These are phyloP conservation scores for Coemansia sp. DNA, from an alignment of 192 early-diverging fungal genomes.

Conservation along the genomic window DNA sequence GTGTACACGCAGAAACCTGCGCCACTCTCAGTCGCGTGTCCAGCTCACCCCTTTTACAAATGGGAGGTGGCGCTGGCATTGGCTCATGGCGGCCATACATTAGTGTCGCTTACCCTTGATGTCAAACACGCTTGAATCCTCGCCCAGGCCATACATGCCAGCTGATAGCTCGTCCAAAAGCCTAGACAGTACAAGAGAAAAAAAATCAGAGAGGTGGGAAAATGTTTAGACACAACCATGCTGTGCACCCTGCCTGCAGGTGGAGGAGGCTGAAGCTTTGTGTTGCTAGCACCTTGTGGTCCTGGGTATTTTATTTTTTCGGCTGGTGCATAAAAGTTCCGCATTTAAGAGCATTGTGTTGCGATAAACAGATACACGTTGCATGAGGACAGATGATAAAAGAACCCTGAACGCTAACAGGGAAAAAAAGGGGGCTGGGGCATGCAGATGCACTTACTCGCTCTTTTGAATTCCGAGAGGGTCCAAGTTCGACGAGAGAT, in stretches of 20 bases:
- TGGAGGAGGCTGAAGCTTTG: neutral
- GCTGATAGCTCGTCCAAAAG: constrained; percentile 58
- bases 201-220: neutral
- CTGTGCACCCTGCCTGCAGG: neutral
- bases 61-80: neutral
- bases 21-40: neutral
- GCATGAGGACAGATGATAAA: neutral
- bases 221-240: neutral
- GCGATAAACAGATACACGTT: constrained; percentile 31
- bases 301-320: neutral
- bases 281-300: neutral
- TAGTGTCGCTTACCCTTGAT: constrained; percentile 29
- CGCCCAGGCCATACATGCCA: constrained; percentile 73
- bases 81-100: constrained; percentile 1
- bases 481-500: constrained; percentile 81
- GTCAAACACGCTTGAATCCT: constrained; percentile 52
- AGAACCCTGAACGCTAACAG: neutral
- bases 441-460: constrained; percentile 42
- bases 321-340: neutral
- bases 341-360: neutral
- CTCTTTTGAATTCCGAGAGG: constrained; percentile 70
- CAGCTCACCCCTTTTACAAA: neutral
- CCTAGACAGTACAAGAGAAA: constrained; percentile 25
- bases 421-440: neutral
- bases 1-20: neutral